A percentile compares a stretch with the other conserved stretches of the same genome.
Conservation (phyloP, 2,329 filamentous ascomycete species). For the Fusarium sp. region DNA sequence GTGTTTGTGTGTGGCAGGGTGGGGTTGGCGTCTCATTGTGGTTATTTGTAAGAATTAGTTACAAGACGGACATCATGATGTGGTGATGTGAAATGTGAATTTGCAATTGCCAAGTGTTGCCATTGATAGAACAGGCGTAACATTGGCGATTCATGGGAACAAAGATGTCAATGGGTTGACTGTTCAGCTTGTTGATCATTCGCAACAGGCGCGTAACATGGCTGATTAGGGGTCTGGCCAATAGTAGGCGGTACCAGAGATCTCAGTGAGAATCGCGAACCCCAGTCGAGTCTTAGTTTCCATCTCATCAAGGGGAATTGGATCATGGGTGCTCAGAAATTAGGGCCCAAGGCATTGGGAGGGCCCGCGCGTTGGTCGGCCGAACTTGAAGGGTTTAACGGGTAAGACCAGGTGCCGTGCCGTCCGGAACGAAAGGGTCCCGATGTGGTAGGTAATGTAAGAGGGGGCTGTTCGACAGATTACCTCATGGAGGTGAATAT, state of each 20-base stretch:
- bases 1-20: constrained; percentile 19
- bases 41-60: constrained; percentile 20
- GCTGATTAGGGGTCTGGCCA: constrained; percentile 18
- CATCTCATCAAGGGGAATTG: neutral
- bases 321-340: constrained; percentile 28
- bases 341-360: constrained; percentile 33
- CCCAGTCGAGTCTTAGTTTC: constrained; percentile 16
- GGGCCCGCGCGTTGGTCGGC: constrained; percentile 28
- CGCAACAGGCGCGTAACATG: constrained; percentile 1
- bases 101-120: neutral
- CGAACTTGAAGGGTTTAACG: constrained; percentile 2
- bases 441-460: constrained; percentile 5
- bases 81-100: constrained; percentile 14
- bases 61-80: constrained; percentile 9
- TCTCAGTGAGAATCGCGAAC: constrained; percentile 38
- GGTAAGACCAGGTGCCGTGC: constrained; percentile 18
- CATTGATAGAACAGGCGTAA: neutral
- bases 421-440: constrained; percentile 17
- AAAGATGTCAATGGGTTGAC: neutral
- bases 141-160: neutral
- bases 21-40: constrained; percentile 18
- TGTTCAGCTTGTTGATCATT: neutral
- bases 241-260: constrained; percentile 39
- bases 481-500: constrained; percentile 2
- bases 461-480: constrained; percentile 2